A percentile compares a stretch with the other conserved stretches of the same genome.
Conservation (phyloP, 345 rosid genomes). For the Dipteronia dyeriana region DNA sequence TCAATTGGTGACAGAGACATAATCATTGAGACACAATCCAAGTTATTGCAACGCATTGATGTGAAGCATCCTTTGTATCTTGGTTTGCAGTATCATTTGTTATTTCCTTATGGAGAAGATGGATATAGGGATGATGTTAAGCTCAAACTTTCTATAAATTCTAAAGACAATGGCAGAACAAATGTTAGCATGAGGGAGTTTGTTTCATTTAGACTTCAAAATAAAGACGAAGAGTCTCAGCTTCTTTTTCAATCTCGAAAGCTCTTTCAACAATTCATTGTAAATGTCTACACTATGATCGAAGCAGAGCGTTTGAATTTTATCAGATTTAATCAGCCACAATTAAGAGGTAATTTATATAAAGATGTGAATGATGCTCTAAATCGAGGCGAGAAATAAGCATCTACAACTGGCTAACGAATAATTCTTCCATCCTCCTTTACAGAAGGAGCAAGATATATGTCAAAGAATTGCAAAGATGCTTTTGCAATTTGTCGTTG, state of each 20-base stretch:
- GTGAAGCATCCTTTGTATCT: neutral
- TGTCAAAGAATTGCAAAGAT: neutral
- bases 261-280: neutral
- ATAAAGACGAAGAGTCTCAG: neutral
- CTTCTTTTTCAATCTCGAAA: neutral
- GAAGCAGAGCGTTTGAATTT: neutral
- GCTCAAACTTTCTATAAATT: too few species aligned
- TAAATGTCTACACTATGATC: neutral
- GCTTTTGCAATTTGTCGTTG: neutral
- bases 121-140: neutral
- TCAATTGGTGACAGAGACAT: neutral
- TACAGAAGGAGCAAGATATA: too few species aligned
- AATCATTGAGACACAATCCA: neutral
- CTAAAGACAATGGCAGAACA: neutral
- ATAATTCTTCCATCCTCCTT: neutral
- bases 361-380: neutral
- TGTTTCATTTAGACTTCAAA: neutral
- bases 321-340: neutral
- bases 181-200: neutral
- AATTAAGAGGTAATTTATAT: neutral
- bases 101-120: neutral
- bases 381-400: neutral
- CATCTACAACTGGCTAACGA: neutral
- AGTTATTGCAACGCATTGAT: neutral
- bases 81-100: neutral